Conservation (phyloP, 345 rosid genomes). For the Cardiospermum halicacabum region DNA sequence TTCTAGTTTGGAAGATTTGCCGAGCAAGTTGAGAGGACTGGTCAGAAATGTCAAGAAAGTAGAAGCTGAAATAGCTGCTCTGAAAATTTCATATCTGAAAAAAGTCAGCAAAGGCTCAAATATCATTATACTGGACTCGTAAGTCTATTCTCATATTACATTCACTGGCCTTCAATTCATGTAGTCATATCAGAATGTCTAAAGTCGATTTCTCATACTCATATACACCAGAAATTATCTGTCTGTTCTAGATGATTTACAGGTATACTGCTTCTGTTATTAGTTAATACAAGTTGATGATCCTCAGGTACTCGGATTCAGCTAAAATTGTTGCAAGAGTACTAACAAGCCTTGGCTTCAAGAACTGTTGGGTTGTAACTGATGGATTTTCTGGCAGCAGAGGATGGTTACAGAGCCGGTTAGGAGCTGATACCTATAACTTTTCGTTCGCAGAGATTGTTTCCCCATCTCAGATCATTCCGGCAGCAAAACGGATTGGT, state of each 20-base stretch:
- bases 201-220: neutral
- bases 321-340: constrained; percentile 73
- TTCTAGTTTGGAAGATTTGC: constrained; percentile 71
- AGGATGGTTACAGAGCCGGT: constrained; percentile 88
- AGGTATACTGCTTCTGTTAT: neutral
- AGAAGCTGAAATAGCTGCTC: constrained; percentile 88
- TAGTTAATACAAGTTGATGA: neutral
- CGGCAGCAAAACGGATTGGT: constrained; percentile 58
- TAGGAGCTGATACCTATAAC: constrained; percentile 80
- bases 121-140: constrained; percentile 86
- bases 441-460: constrained; percentile 58
- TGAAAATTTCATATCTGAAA: constrained; percentile 88
- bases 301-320: constrained; percentile 65
- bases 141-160: neutral
- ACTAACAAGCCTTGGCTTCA: constrained; percentile 66
- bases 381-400: constrained; percentile 84
- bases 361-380: constrained; percentile 65
- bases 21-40: constrained; percentile 68
- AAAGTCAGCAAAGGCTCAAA: constrained; percentile 78
- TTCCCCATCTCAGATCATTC: constrained; percentile 63
- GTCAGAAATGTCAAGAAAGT: constrained; percentile 67
- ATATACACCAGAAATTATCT: neutral
- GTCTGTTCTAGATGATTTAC: neutral
- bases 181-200: neutral
- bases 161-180: neutral